Evolutionary conservation across 1,139 yeast species (phyloP).

Genomic region (Yamadazyma epiphylla): DNA sequence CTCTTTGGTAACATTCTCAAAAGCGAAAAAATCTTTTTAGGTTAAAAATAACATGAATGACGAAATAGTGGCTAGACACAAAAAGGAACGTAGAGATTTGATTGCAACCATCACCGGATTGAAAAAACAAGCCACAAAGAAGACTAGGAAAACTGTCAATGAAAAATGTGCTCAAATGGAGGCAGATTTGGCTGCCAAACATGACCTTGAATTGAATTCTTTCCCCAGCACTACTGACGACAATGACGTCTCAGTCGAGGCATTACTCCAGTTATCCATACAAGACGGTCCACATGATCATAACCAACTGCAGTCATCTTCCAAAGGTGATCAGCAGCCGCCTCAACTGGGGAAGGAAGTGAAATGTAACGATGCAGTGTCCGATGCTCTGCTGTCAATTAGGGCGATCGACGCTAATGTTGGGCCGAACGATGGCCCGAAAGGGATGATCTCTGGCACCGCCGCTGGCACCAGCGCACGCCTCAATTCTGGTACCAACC

Average conservation of each 20-base stretch:
- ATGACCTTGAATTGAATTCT: slow-evolving; percentile 43
- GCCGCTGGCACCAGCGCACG: slow-evolving; percentile 1
- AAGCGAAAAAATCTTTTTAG: no score
- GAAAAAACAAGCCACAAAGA: slow-evolving; percentile 81
- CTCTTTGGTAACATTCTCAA: no score
- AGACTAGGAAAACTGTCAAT: slow-evolving; percentile 59
- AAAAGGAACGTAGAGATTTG: slow-evolving; percentile 65
- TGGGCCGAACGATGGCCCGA: slow-evolving; percentile 59
- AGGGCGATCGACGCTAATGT: slow-evolving; percentile 7
- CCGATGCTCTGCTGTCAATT: no score
- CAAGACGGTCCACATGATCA: neutral
- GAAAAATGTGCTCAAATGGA: slow-evolving; percentile 60
- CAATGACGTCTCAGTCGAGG: slow-evolving; percentile 16
- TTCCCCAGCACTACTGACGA: slow-evolving; percentile 11
- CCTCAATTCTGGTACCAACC: slow-evolving; percentile 3
- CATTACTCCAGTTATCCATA: no score
- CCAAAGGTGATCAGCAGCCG: no score
- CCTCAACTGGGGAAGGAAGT: neutral
- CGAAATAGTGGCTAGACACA: no score
- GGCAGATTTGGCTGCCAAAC: slow-evolving; percentile 48
- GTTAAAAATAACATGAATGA: no score
- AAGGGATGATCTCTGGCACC: slow-evolving; percentile 1
- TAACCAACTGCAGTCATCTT: neutral
- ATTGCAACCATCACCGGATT: slow-evolving; percentile 65
- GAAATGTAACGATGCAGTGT: no score